phyloP scores from a whole-genome alignment of 176 grass and related monocot genomes.

The Triticum urartu region DNA sequence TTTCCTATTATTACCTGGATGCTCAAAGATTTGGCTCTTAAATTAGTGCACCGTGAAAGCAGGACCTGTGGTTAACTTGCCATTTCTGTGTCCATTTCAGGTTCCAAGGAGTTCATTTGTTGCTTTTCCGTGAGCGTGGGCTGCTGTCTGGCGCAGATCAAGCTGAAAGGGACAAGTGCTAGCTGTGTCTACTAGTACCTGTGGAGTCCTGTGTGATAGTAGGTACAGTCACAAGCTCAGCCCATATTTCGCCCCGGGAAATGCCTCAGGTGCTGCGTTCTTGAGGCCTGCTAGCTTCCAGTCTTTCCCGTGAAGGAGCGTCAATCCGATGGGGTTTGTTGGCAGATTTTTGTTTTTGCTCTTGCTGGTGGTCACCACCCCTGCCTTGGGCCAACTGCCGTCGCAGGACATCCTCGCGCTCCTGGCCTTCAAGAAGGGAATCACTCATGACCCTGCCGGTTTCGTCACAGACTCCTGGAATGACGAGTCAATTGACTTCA shows the following conservation, averaged over 20 bases:
- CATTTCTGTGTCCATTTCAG: conserved; percentile 26
- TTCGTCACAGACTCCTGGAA: conserved; percentile 93
- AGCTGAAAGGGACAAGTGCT: conserved; percentile 42
- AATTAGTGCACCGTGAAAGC: not conserved
- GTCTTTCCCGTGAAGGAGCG: not conserved
- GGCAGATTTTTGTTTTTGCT: conserved; percentile 50
- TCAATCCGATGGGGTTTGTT: conserved; percentile 66
- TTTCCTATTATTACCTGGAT: not conserved
- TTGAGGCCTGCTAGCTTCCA: conserved; percentile 26
- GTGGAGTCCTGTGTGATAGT: not conserved
- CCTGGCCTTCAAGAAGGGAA: conserved; percentile 95
- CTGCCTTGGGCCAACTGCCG: conserved; percentile 71
- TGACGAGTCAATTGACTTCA: conserved; percentile 88
- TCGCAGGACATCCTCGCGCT: conserved; percentile 87
- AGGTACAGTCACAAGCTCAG: not conserved
- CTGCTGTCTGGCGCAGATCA: conserved; percentile 30
- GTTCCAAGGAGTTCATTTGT: conserved; percentile 1
- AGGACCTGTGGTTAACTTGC: not conserved
- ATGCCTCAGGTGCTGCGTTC: conserved; percentile 25
- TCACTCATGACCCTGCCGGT: conserved; percentile 71
- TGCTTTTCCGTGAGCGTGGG: not conserved
- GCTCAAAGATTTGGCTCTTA: conserved; percentile 25
- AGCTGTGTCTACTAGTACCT: not conserved
- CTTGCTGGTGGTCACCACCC: conserved; percentile 34
- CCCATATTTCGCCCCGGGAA: not conserved